Evolutionary conservation across 805 yeast genomes (phyloP).

Genomic region (Pichia kluyveri): DNA sequence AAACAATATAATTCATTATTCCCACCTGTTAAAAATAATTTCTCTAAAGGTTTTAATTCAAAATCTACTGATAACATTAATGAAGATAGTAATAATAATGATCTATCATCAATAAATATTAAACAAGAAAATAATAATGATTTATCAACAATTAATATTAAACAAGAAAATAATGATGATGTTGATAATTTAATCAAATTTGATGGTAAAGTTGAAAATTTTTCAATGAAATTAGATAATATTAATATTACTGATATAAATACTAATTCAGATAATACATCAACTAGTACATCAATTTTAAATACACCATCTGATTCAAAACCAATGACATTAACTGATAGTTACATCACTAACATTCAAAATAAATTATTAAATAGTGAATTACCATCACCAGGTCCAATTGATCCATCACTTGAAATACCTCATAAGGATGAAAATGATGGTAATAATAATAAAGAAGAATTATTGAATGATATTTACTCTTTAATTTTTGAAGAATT

Average conservation of each 20-base stretch:
- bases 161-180: background rate
- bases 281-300: background rate
- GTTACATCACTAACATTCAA: background rate
- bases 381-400: background rate
- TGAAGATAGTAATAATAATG: background rate
- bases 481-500: conserved; percentile 37
- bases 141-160: background rate
- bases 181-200: background rate
- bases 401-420: background rate
- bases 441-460: conserved; percentile 14
- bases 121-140: background rate
- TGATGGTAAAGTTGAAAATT: background rate
- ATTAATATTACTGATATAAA: background rate
- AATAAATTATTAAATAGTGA: background rate
- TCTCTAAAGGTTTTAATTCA: background rate
- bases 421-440: background rate
- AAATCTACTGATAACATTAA: background rate
- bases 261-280: background rate
- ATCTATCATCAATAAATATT: background rate
- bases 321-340: background rate
- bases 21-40: background rate
- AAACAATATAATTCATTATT: conserved; percentile 8
- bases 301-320: background rate
- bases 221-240: background rate
- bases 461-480: conserved; percentile 33